A percentile compares a stretch with the other conserved stretches of the same genome.
These are phyloP conservation scores for Gloeopeniophorella convolvens DNA, from an alignment of 768 basidiomycete genomes.

Conservation along the genomic window DNA sequence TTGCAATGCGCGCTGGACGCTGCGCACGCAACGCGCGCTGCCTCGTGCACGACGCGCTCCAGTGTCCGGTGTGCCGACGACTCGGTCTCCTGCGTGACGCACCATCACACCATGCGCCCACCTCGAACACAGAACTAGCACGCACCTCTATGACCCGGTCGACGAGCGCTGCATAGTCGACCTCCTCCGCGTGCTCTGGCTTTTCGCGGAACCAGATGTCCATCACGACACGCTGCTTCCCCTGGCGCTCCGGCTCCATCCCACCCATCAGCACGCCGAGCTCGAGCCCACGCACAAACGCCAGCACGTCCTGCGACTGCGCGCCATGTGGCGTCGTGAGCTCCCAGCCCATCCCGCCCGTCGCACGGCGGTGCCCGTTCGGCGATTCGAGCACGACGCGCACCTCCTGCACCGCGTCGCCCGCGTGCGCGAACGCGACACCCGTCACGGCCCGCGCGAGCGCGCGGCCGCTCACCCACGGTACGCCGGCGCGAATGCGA, in stretches of 20 bases:
- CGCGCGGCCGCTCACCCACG: conserved; percentile 9
- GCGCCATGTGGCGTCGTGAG: conserved; percentile 7
- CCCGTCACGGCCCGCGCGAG: conserved; percentile 9
- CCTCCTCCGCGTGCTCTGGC: conserved; percentile 2
- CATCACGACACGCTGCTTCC: conserved; percentile 12
- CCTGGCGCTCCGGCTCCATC: conserved; percentile 1
- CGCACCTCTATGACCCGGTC: conserved; percentile 12
- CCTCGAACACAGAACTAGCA: background rate
- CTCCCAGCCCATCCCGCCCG: conserved; percentile 12
- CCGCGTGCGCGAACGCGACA: conserved; percentile 9
- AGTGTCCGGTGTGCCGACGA: conserved; percentile 3
- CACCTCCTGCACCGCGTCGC: conserved; percentile 7
- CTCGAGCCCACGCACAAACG: conserved; percentile 10
- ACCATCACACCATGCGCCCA: background rate
- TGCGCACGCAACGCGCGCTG: conserved; percentile 8
- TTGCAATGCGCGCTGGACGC: conserved; percentile 4
- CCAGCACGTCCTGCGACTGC: background rate
- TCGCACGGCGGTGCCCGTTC: conserved; percentile 11
- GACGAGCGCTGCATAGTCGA: conserved; percentile 7
- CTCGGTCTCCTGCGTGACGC: conserved; percentile 6
- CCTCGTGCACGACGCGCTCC: conserved; percentile 12
- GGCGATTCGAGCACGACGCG: conserved; percentile 3
- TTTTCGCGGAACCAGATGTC: conserved; percentile 14
- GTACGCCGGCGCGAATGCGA: conserved; percentile 4
- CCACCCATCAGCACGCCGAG: conserved; percentile 8